Evolutionary conservation across 768 basidiomycete species (phyloP), one percentile per base, ranked within the genome.

Genomic region (Neoboletus brunneissimus): DNA sequence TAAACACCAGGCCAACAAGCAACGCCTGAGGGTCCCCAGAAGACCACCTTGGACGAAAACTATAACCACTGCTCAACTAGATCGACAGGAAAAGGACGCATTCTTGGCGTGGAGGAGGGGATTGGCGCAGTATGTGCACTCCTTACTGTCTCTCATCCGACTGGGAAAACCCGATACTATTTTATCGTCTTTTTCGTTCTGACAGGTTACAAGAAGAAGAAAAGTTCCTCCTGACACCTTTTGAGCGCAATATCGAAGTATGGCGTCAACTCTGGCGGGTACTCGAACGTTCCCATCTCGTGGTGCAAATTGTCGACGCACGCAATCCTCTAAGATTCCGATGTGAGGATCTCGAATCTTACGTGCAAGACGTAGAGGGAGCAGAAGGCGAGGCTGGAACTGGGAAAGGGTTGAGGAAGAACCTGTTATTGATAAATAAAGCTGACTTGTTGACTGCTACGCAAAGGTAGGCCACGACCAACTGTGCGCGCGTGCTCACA

Each of bases 241-340:
- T 97, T 66, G 97, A 99, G 69, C 88, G 94, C 48, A 99, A 98
- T 67, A 75, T 99, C 32, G 95, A 98, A 77, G 97, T 99, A 13
- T 98, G 97, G 96, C 79, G 97, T 42, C 97, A 99, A 67, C 81
- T 99, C 9, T 99, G 97, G 97, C 81, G 97, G 50, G 97, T 98
- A 1, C 75, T 97, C 10, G 97, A 99, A 74, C 84, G 94, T 22
- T 97, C 96, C 1, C 91, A 97, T 64, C 83, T 99, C 23, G 75
- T 98, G 32, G 90, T 98, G 2, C 94, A 98, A 72, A 96, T 99
- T 49, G 91, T 97, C 50, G 97, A 99, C 67, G 94, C 94, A 7
- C 86, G 97, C 38, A 98, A 97, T 76, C 96, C 97, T 2, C 78
- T 97, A 10, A 79, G 85, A 29, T 98, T 98, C 68, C 85, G 94